Evolutionary conservation across 192 early-diverging fungal genomes (phyloP).

Genomic region (Linnemannia schmuckeri): DNA sequence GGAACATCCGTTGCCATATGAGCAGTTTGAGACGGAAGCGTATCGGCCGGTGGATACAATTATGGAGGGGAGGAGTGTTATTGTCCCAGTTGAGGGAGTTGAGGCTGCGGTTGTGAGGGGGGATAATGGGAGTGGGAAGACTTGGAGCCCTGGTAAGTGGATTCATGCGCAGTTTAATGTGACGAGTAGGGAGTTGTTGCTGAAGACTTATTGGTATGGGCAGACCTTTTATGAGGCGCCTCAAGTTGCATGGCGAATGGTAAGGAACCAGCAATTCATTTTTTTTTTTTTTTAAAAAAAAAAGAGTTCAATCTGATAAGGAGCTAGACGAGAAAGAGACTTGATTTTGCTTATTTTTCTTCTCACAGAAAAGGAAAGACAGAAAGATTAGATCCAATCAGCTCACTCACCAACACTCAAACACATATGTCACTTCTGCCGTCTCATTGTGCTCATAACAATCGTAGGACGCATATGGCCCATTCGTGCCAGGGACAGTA

Average conservation of each 20-base stretch:
- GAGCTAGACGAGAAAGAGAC: background rate
- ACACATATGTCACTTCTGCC: background rate
- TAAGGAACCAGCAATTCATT: background rate
- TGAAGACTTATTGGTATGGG: background rate
- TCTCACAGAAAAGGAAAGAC: background rate
- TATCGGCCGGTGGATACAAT: background rate
- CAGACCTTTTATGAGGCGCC: background rate
- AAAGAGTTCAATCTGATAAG: background rate
- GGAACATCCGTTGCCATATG: background rate
- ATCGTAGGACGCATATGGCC: background rate
- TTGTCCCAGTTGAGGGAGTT: background rate
- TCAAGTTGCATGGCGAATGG: background rate
- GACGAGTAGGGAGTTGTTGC: background rate
- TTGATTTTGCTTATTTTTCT: background rate
- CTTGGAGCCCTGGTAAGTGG: background rate
- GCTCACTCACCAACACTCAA: background rate
- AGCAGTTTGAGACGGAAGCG: background rate
- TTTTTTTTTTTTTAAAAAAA: background rate
- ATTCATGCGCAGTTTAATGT: background rate
- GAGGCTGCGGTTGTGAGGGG: background rate
- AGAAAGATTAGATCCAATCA: conserved; percentile 8
- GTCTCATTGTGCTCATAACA: background rate
- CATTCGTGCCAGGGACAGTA: background rate
- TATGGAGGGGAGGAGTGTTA: background rate
- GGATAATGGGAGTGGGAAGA: background rate